Percentiles rank a stretch among this genome's conserved stretches.
Evolutionary conservation across 2,329 filamentous ascomycete genomes (phyloP).

Genomic region (Podosphaera fusca): DNA sequence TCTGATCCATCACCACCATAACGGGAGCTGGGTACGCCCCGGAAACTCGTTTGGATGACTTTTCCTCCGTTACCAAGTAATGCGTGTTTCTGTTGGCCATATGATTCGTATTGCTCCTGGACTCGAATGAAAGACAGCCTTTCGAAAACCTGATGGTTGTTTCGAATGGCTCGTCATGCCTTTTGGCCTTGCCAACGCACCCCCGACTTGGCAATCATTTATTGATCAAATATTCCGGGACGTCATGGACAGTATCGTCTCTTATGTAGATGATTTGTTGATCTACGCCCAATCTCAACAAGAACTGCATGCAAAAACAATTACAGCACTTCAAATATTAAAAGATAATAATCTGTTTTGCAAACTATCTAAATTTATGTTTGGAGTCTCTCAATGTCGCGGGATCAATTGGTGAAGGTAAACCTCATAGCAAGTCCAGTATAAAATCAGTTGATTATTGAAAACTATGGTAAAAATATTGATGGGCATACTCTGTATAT

Average conservation of each 20-base stretch:
- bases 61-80: too few relatives aligned
- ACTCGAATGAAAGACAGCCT: neutral
- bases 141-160: neutral
- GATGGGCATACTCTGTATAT: too few relatives aligned
- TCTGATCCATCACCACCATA: too few relatives aligned
- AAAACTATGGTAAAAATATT: too few relatives aligned
- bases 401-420: too few relatives aligned
- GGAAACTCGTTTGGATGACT: too few relatives aligned
- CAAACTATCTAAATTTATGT: neutral
- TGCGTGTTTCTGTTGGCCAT: neutral
- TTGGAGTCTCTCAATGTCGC: neutral
- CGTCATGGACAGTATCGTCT: neutral
- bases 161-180: neutral
- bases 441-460: too few relatives aligned
- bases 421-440: too few relatives aligned
- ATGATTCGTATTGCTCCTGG: conserved; percentile 1
- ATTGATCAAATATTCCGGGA: neutral
- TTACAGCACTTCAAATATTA: neutral
- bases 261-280: neutral
- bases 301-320: neutral
- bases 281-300: neutral
- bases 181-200: neutral
- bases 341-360: neutral
- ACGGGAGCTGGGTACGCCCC: too few relatives aligned
- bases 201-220: neutral